phyloP scores from a whole-genome alignment of 768 basidiomycete species.

The Rhizopogon salebrosus region DNA sequence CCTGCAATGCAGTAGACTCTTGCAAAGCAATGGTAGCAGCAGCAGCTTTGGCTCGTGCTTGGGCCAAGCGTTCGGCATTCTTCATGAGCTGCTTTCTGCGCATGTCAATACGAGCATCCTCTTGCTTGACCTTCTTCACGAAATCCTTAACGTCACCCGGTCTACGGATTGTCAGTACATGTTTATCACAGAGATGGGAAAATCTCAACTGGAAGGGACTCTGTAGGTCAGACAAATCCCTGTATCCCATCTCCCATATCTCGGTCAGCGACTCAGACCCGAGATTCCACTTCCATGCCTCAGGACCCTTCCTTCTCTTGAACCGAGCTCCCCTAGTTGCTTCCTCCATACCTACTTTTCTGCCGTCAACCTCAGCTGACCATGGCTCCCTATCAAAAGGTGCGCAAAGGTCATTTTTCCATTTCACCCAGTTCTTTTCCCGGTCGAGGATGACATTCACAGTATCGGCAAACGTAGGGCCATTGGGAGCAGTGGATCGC shows the following conservation, averaged over 20 bases:
- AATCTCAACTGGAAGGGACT: constrained; percentile 59
- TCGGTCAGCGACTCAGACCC: constrained; percentile 73
- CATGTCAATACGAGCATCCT: constrained; percentile 57
- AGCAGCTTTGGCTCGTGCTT: constrained; percentile 39
- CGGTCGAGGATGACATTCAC: constrained; percentile 67
- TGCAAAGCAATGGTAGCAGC: constrained; percentile 28
- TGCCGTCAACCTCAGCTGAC: constrained; percentile 42
- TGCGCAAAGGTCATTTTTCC: constrained; percentile 81
- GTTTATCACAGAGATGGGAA: not conserved
- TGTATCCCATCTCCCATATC: constrained; percentile 81
- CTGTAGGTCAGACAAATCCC: constrained; percentile 56
- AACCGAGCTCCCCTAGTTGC: constrained; percentile 48
- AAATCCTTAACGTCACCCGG: constrained; percentile 74
- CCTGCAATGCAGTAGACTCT: constrained; percentile 18
- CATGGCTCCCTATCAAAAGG: constrained; percentile 76
- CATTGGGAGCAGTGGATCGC: constrained; percentile 72
- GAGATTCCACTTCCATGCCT: constrained; percentile 58
- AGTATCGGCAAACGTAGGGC: constrained; percentile 71
- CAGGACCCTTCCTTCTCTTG: constrained; percentile 52
- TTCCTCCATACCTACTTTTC: constrained; percentile 54
- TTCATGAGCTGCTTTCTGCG: constrained; percentile 36
- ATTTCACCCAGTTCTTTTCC: constrained; percentile 86
- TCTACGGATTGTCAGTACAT: constrained; percentile 28
- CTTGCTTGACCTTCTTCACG: constrained; percentile 62
- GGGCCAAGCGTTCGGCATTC: constrained; percentile 32